Percentiles rank a stretch among this genome's conserved stretches.
Conservation (phyloP, 2,329 filamentous ascomycete species). For the Elsinoe perseae region DNA sequence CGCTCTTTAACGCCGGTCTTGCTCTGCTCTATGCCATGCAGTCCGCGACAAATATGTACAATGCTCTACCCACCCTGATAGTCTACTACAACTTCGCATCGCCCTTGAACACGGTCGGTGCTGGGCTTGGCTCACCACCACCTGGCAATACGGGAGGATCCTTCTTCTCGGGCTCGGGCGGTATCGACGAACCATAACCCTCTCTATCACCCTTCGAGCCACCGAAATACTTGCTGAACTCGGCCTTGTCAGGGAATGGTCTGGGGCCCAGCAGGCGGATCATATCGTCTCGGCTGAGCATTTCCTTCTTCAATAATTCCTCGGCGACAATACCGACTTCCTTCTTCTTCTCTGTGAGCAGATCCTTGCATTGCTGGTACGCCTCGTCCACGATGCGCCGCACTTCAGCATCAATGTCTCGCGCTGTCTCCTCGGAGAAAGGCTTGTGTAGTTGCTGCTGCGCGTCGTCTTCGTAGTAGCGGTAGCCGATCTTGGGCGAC, state of each 20-base stretch:
- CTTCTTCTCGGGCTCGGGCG: slow-evolving; percentile 15
- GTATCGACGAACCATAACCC: slow-evolving; percentile 2
- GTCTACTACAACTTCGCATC: neutral
- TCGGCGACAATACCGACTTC: slow-evolving; percentile 87
- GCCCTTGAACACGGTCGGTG: slow-evolving; percentile 18
- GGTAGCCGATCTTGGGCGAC: slow-evolving; percentile 85
- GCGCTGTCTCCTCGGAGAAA: slow-evolving; percentile 88
- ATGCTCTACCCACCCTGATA: neutral
- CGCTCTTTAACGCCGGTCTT: neutral
- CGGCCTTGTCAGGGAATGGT: slow-evolving; percentile 75
- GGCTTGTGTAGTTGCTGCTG: slow-evolving; percentile 83
- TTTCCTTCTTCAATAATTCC: slow-evolving; percentile 85
- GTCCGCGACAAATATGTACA: neutral
- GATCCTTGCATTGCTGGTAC: slow-evolving; percentile 79
- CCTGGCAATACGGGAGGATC: slow-evolving; percentile 16
- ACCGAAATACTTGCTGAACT: slow-evolving; percentile 88
- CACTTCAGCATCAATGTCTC: slow-evolving; percentile 86
- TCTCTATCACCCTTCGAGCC: slow-evolving; percentile 35
- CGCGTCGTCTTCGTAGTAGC: slow-evolving; percentile 80
- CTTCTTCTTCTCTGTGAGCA: slow-evolving; percentile 76
- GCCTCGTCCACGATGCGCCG: slow-evolving; percentile 85
- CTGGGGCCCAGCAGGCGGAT: slow-evolving; percentile 76
- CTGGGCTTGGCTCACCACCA: slow-evolving; percentile 15
- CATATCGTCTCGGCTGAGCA: slow-evolving; percentile 86
- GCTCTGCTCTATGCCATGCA: slow-evolving; percentile 3